Evolutionary conservation across 164 flowering plant species (phyloP), one percentile per base, ranked within the genome.

Genomic region (Piper betle): DNA sequence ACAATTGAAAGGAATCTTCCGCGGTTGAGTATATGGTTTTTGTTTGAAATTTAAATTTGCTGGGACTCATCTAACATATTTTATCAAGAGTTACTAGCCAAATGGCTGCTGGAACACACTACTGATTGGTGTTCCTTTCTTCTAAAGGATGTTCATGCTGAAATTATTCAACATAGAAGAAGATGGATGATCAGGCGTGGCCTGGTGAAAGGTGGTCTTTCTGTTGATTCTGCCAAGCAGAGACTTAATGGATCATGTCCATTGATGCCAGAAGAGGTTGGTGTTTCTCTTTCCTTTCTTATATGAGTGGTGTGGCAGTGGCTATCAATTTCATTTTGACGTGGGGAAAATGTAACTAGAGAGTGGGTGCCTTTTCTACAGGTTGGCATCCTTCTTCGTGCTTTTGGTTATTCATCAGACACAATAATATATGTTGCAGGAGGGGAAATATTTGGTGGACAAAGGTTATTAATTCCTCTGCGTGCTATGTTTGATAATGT

Each of bases 401-500:
- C 95, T 38, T 82, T 77, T 79, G 99, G 99, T 61, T 90, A 93
- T 64, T 70, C 96, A 54, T 80, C 78, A 74, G 91, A 89, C 71
- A 82, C 99, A 52, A 73, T 88, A 7, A 82, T 93, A 68, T 93
- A 93, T 71, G 75, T 93, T 6, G 74, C 99, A 4, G 99, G 95
- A 3, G 96, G 97, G 42, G 99, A 93, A 70, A 77, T 90, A 37
- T 93, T 90, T 73, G 97, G 99, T 15, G 99, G 99, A 42, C 97
- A 86, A 65, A 82, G 95, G 70, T 75, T 77, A 16, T 62, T 93
- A 42, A 81, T 82, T 67, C 96, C 99, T 53, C 83, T 93, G 54
- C 97, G 82, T 69, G 87, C 88, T 0, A 88, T 88, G 92, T 93
- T 90, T 78, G 97, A 86, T 55, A 93, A 93, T 72, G 89, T 93